Conservation (phyloP, 441 rosid species). For the Metrosideros polymorpha region DNA sequence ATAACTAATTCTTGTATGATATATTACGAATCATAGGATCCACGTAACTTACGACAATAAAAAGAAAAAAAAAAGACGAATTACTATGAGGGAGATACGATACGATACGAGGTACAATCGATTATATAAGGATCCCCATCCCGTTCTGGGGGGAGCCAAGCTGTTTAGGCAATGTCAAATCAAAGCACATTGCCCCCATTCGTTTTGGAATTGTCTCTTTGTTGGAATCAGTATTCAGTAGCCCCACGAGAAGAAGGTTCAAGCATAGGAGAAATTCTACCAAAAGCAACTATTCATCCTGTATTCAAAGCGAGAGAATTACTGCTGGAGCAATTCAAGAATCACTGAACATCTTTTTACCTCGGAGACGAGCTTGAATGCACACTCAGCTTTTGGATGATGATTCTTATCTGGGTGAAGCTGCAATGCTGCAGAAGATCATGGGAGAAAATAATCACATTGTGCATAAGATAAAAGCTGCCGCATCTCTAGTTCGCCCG, state of each 20-base stretch:
- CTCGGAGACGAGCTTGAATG: constrained; percentile 90
- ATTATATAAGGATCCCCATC: background rate
- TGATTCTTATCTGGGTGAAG: constrained; percentile 92
- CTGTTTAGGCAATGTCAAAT: background rate
- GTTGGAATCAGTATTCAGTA: background rate
- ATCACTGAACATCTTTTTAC: constrained; percentile 13
- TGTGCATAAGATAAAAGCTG: background rate
- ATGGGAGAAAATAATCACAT: background rate
- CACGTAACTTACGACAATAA: too few relatives aligned
- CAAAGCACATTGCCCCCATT: background rate
- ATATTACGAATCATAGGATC: background rate
- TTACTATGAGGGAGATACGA: too few relatives aligned
- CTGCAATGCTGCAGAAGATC: constrained; percentile 54
- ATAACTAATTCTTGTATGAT: background rate
- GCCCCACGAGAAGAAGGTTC: background rate
- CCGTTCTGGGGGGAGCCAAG: background rate
- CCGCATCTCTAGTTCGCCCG: accelerated
- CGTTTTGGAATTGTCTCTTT: background rate
- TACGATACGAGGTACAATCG: too few relatives aligned
- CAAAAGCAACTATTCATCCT: background rate
- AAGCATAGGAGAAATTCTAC: background rate
- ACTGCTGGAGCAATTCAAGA: background rate
- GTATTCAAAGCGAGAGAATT: background rate
- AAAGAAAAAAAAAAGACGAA: background rate
- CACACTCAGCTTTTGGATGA: constrained; percentile 77